A percentile compares a stretch with the other conserved stretches of the same genome.
These are phyloP conservation scores for Cucumis melo DNA, from an alignment of 306 rosid genomes.

Conservation along the genomic window DNA sequence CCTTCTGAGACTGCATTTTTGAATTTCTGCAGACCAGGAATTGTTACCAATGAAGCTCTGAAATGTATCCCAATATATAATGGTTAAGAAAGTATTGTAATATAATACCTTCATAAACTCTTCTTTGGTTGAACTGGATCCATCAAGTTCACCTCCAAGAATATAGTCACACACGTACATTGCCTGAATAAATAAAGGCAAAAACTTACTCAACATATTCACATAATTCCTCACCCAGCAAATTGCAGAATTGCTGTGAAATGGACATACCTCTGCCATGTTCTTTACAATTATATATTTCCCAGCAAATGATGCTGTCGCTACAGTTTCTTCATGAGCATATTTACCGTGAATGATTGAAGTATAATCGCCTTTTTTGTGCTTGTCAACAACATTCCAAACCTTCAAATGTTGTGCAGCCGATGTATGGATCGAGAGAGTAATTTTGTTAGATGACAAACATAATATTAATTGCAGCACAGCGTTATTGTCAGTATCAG, in stretches of 20 bases:
- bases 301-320: constrained; percentile 96
- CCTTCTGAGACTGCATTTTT: constrained; percentile 70
- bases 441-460: neutral
- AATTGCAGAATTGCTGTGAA: neutral
- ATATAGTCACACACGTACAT: constrained; percentile 80
- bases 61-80: neutral
- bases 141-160: constrained; percentile 74
- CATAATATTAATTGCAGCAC: neutral
- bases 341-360: constrained; percentile 91
- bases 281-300: constrained; percentile 74
- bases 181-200: constrained; percentile 39
- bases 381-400: constrained; percentile 86
- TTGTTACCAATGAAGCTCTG: neutral
- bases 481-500: neutral
- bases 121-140: constrained; percentile 83
- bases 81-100: constrained; percentile 3
- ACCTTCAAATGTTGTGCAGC: constrained; percentile 39
- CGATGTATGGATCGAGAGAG: constrained; percentile 10
- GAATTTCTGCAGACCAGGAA: constrained; percentile 57
- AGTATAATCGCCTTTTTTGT: constrained; percentile 85
- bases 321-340: constrained; percentile 87
- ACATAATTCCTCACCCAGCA: neutral
- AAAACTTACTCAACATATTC: neutral
- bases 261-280: constrained; percentile 57
- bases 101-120: constrained; percentile 60